Conservation (phyloP, 2,329 filamentous ascomycete genomes). For the Hysterium pulicare region DNA sequence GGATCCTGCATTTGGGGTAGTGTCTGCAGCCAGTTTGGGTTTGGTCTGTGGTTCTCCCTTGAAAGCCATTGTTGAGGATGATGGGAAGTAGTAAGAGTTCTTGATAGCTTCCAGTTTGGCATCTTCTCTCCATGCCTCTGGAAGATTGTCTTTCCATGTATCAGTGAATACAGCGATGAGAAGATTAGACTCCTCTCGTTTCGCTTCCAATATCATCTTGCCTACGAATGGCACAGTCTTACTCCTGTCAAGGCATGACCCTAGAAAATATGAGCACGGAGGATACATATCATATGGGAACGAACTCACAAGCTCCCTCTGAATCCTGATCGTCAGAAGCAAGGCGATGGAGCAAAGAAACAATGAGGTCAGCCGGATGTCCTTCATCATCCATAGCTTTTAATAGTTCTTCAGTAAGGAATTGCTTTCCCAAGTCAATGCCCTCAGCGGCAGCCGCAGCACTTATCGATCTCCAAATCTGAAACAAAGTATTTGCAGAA, state of each 20-base stretch:
- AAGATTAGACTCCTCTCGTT: conserved; percentile 17
- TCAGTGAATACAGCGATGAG: conserved; percentile 35
- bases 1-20: conserved; percentile 14
- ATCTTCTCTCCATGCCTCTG: conserved; percentile 35
- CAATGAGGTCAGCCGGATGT: conserved; percentile 35
- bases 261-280: conserved; percentile 10
- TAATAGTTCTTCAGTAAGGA: conserved; percentile 33
- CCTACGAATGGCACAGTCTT: conserved; percentile 33
- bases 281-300: not conserved
- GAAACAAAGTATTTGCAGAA: conserved; percentile 45
- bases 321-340: conserved; percentile 23
- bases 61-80: conserved; percentile 28
- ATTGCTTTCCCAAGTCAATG: conserved; percentile 37
- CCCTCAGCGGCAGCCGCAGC: conserved; percentile 40
- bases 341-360: conserved; percentile 37
- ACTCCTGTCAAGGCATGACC: conserved; percentile 32
- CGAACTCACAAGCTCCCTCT: conserved; percentile 15
- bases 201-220: conserved; percentile 27
- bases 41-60: conserved; percentile 14
- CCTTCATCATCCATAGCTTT: conserved; percentile 34
- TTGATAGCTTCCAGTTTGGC: conserved; percentile 31
- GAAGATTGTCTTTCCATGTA: conserved; percentile 35
- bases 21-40: conserved; percentile 9
- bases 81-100: conserved; percentile 29
- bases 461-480: conserved; percentile 49